Evolutionary conservation across 257 asterid species (phyloP), one percentile per base, ranked within the genome.

Genomic region (Przewalskia tangutica): DNA sequence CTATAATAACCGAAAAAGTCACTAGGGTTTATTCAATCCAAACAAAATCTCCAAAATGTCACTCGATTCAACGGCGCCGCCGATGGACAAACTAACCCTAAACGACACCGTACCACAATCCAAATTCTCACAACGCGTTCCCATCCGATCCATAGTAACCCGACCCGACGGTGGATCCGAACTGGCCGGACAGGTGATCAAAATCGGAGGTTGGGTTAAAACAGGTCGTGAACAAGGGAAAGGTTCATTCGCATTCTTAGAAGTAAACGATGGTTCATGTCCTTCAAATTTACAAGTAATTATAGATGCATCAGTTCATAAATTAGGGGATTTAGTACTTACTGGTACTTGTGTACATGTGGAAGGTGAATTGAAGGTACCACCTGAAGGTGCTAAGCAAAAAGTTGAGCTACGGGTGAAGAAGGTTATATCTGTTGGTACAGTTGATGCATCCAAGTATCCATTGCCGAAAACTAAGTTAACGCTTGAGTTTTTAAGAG

Each of bases 121-220:
- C 32, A 79, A 90, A 51, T 95, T 95, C 83, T 91, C 97, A 3
- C 93, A 92, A 53, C 97, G 98, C n/a, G 98, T 94, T 44, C 89
- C 83, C 66, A 92, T 95, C 87, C 84, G 85, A 3, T 90, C 95
- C 3, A 92, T 95, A n/a, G 77, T 95, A n/a, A 54, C 89, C 60
- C 91, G 95, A 7, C 80, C 91, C 32, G 99, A 95, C 79, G 93
- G 90, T 59, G 98, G 99, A 10, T 90, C 92, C 3, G 94, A 93
- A 2, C 87, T 95, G 60, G 90, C 94, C 0, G 98, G 97, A 1
- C 89, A 86, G 82, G 88, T 85, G 9, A 91, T 89, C 64, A 86
- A 89, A 14, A 89, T 95, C 78, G 98, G 98, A 0, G 99, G 99
- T 53, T 92, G 97, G 99, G 99, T 95, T 32, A 94, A 91, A 88